Percentiles rank a stretch among this genome's conserved stretches.
These are phyloP conservation scores for Chlorella sp. DNA, from an alignment of 139 green algal species.

Conservation along the genomic window DNA sequence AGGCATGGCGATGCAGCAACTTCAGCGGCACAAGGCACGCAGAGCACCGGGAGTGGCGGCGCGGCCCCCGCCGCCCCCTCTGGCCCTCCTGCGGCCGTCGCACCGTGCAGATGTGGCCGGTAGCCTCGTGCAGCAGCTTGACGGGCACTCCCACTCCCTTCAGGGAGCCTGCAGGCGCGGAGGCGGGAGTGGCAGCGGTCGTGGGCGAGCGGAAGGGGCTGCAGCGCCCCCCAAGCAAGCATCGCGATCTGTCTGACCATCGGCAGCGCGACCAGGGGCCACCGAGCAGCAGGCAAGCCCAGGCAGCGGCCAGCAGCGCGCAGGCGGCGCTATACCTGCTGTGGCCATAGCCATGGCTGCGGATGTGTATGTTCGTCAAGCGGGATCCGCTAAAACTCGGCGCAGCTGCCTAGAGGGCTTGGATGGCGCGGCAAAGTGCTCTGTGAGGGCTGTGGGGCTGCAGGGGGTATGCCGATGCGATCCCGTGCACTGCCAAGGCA, in stretches of 20 bases:
- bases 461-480: too few species aligned
- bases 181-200: neutral
- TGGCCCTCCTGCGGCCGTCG: neutral
- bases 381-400: neutral
- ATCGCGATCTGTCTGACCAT: neutral
- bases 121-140: slow-evolving; percentile 98
- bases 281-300: too few species aligned
- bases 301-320: neutral
- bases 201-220: neutral
- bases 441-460: too few species aligned
- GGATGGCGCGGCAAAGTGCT: too few species aligned
- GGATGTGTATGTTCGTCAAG: neutral
- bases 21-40: neutral
- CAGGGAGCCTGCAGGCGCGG: slow-evolving; percentile 37
- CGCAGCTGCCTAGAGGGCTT: neutral
- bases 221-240: neutral
- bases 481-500: too few species aligned
- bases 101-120: slow-evolving; percentile 94
- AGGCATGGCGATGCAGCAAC: neutral
- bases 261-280: neutral
- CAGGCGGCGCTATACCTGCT: neutral
- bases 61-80: neutral
- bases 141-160: slow-evolving; percentile 81
- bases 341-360: slow-evolving; percentile 22
- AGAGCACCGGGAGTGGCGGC: neutral